phyloP scores from a whole-genome alignment of 768 basidiomycete species.

The Collybia mongolica region DNA sequence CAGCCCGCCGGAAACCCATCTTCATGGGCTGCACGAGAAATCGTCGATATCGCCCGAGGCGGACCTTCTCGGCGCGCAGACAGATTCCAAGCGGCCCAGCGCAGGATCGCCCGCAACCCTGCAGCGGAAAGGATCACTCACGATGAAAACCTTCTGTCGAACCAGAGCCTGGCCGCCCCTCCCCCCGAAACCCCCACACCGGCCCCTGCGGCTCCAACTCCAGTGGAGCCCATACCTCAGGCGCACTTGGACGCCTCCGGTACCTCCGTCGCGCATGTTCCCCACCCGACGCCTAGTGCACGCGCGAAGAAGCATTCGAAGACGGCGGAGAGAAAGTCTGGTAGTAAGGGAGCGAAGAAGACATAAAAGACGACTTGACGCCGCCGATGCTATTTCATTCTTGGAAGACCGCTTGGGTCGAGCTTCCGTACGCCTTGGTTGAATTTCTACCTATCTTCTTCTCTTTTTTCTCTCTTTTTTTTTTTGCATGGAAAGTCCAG shows the following conservation, averaged over 20 bases:
- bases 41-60: not conserved
- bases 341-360: not conserved
- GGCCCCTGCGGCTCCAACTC: not conserved
- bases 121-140: not conserved
- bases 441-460: too few relatives aligned
- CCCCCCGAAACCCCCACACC: not conserved
- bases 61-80: slow-evolving; percentile 3
- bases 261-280: not conserved
- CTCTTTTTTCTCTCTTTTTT: too few relatives aligned
- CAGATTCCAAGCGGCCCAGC: slow-evolving; percentile 10
- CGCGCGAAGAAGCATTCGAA: not conserved
- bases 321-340: not conserved
- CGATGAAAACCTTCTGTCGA: not conserved
- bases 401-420: too few relatives aligned
- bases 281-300: not conserved
- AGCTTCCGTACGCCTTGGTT: too few relatives aligned
- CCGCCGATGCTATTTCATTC: not conserved
- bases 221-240: not conserved
- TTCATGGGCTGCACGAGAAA: not conserved
- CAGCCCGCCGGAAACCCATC: slow-evolving; percentile 1
- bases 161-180: not conserved
- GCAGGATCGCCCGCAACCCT: not conserved
- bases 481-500: too few relatives aligned
- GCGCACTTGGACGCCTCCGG: too few relatives aligned
- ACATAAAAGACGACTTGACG: not conserved